Conservation (phyloP, 148 eudicot genomes). For the Nepenthes mirabilis region DNA sequence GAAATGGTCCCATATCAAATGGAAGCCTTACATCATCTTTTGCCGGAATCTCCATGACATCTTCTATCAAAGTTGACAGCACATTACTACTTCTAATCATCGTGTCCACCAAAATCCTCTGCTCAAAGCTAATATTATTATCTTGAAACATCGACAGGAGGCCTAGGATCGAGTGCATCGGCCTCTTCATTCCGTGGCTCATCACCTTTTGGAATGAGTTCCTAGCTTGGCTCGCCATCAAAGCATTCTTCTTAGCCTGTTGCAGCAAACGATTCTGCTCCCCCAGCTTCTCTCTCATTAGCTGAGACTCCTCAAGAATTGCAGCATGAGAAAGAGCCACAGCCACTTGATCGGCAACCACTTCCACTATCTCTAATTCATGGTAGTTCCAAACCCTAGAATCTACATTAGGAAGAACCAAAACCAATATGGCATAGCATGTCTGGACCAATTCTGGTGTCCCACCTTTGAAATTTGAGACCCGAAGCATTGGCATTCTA, state of each 20-base stretch:
- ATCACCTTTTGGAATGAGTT: constrained; percentile 73
- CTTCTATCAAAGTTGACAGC: constrained; percentile 59
- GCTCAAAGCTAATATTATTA: constrained; percentile 42
- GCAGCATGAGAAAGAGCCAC: constrained; percentile 95
- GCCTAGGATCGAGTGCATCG: constrained; percentile 80
- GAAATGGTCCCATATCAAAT: constrained; percentile 47
- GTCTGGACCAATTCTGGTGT: constrained; percentile 64
- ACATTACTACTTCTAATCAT: constrained; percentile 74
- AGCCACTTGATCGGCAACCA: constrained; percentile 90
- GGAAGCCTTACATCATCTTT: constrained; percentile 55
- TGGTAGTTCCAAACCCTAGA: constrained; percentile 41
- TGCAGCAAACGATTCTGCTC: constrained; percentile 61
- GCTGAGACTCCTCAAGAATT: constrained; percentile 76
- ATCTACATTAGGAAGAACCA: constrained; percentile 51
- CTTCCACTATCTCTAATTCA: constrained; percentile 68
- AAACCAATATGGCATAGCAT: constrained; percentile 65
- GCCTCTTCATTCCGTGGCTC: constrained; percentile 80
- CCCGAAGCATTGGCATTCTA: constrained; percentile 69
- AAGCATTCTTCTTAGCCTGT: constrained; percentile 61
- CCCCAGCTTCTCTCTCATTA: constrained; percentile 53
- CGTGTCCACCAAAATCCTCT: constrained; percentile 41
- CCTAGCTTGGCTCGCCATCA: constrained; percentile 81
- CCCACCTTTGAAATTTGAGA: constrained; percentile 75
- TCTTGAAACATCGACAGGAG: constrained; percentile 62
- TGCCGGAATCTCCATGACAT: constrained; percentile 58